Percentiles rank a stretch among this genome's conserved stretches.
phyloP scores from a whole-genome alignment of 129 eudicot genomes.

The Flaveria trinervia region DNA sequence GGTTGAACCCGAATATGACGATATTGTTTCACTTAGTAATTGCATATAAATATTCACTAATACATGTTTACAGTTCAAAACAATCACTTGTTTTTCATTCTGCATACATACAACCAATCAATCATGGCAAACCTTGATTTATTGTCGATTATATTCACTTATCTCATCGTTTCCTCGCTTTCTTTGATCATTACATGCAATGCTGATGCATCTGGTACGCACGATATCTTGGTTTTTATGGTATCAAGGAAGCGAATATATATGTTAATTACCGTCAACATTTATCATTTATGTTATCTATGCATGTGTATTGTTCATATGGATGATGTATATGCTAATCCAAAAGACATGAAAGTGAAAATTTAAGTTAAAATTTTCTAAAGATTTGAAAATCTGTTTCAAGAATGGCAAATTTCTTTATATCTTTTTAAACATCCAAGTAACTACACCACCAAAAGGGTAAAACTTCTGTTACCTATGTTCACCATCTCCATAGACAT shows the following conservation, averaged over 20 bases:
- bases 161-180: conserved; percentile 26
- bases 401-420: neutral
- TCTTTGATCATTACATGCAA: conserved; percentile 30
- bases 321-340: neutral
- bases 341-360: neutral
- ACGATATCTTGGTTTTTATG: neutral
- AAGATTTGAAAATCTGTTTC: neutral
- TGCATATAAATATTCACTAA: neutral
- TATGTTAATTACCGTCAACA: neutral
- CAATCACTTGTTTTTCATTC: neutral
- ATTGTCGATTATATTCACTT: conserved; percentile 5
- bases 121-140: conserved; percentile 29
- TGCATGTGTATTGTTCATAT: neutral
- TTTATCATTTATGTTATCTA: too few relatives aligned
- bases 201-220: conserved; percentile 14
- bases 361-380: neutral
- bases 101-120: neutral
- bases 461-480: neutral
- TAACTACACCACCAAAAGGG: neutral
- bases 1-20: conserved; percentile 20
- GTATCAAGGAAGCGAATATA: neutral
- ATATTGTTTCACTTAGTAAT: neutral
- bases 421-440: neutral
- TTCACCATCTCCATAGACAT: neutral
- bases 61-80: neutral